Conservation (phyloP, 257 asterid species). For the Primulina eburnea region DNA sequence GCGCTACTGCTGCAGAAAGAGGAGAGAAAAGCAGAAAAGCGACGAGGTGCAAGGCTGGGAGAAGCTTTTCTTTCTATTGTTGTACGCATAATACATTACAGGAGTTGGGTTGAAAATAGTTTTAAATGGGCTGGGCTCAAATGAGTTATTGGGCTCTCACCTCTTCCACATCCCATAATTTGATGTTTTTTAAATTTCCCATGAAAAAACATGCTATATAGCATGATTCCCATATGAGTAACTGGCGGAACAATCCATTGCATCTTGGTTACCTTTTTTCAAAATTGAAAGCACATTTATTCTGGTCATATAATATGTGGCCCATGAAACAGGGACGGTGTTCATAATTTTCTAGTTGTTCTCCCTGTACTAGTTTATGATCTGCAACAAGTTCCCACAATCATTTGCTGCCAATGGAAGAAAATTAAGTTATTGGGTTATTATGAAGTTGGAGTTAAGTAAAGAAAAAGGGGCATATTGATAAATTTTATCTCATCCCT, state of each 20-base stretch:
- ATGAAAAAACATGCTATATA: no score
- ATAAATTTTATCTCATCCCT: background rate
- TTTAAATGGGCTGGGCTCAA: no score
- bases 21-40: no score
- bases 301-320: constrained; percentile 15
- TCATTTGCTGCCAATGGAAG: constrained; percentile 6
- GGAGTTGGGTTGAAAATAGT: no score
- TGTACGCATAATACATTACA: no score
- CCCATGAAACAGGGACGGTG: no score
- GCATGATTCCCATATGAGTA: constrained; percentile 12
- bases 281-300: constrained; percentile 16
- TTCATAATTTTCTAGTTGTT: constrained; percentile 11
- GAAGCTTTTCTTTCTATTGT: no score
- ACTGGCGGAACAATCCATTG: background rate
- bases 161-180: constrained; percentile 5
- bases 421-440: constrained; percentile 10
- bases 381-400: constrained; percentile 6
- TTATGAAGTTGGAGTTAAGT: background rate
- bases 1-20: no score
- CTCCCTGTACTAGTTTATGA: background rate
- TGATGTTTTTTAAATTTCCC: no score
- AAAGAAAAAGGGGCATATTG: background rate
- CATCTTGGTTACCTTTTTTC: constrained; percentile 11
- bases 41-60: no score
- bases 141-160: no score